phyloP scores from a whole-genome alignment of 140 eudicot species.

The Anethum foeniculum region DNA sequence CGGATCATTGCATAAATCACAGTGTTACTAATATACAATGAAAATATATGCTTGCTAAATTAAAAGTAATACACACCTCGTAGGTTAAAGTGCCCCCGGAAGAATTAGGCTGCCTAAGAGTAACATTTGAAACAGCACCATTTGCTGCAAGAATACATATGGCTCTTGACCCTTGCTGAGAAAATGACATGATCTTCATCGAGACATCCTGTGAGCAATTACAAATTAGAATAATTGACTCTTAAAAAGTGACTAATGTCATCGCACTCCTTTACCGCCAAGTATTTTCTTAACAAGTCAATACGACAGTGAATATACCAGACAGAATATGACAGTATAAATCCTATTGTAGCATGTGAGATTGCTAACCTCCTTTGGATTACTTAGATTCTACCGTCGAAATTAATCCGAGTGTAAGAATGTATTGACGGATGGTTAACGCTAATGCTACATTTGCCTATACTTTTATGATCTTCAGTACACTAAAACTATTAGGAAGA shows the following conservation, averaged over 20 bases:
- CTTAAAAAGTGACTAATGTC: not conserved
- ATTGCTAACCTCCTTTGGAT: not conserved
- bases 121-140: constrained; percentile 51
- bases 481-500: not conserved
- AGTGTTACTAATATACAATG: not conserved
- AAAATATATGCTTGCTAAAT: not conserved
- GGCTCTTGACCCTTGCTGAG: constrained; percentile 43
- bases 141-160: constrained; percentile 53
- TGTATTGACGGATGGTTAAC: not conserved
- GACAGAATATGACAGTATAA: not conserved
- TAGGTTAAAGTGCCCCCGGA: constrained; percentile 65
- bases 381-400: not conserved
- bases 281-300: not conserved
- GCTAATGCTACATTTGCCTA: not conserved
- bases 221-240: not conserved
- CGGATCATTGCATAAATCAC: not conserved
- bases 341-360: too few relatives aligned
- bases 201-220: constrained; percentile 40
- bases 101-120: constrained; percentile 52
- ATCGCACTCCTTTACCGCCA: not conserved
- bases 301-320: not conserved
- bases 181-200: constrained; percentile 51
- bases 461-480: not conserved
- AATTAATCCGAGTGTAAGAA: not conserved
- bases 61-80: constrained; percentile 29